phyloP scores from a whole-genome alignment of 208 protist genomes.

The Leishmania tropica region DNA sequence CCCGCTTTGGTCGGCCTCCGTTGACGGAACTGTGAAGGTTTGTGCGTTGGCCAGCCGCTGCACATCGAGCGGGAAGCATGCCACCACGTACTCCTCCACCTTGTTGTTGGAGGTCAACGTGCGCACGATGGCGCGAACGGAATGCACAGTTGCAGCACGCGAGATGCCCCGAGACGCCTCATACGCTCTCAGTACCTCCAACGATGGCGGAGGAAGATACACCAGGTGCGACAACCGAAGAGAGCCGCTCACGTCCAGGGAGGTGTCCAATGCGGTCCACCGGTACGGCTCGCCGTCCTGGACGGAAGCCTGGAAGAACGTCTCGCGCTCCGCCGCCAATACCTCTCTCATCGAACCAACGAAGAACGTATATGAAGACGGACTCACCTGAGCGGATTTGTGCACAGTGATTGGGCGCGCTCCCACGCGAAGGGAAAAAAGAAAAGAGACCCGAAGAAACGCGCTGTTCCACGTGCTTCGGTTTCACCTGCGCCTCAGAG shows the following conservation, averaged over 20 bases:
- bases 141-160: slow-evolving; percentile 11
- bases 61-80: slow-evolving; percentile 48
- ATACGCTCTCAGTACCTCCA: slow-evolving; percentile 43
- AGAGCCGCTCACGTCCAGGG: slow-evolving; percentile 58
- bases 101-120: slow-evolving; percentile 45
- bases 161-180: slow-evolving; percentile 9
- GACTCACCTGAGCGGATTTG: neutral
- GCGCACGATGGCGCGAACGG: slow-evolving; percentile 53
- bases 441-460: neutral
- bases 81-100: slow-evolving; percentile 58
- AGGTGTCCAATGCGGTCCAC: slow-evolving; percentile 47
- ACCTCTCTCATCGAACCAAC: slow-evolving; percentile 21
- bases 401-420: neutral
- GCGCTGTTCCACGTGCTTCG: neutral
- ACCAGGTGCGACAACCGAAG: slow-evolving; percentile 76
- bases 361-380: neutral
- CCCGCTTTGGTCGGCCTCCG: too few species aligned
- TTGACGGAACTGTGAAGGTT: slow-evolving; percentile 9
- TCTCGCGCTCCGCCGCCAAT: slow-evolving; percentile 33
- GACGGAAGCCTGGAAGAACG: slow-evolving; percentile 66
- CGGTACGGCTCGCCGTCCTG: slow-evolving; percentile 60
- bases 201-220: slow-evolving; percentile 66
- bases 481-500: neutral
- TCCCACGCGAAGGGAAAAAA: neutral
- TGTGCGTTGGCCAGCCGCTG: slow-evolving; percentile 18